These are phyloP conservation scores for Aspergillus terreus DNA, from an alignment of 2,329 filamentous ascomycete genomes.

Conservation along the genomic window DNA sequence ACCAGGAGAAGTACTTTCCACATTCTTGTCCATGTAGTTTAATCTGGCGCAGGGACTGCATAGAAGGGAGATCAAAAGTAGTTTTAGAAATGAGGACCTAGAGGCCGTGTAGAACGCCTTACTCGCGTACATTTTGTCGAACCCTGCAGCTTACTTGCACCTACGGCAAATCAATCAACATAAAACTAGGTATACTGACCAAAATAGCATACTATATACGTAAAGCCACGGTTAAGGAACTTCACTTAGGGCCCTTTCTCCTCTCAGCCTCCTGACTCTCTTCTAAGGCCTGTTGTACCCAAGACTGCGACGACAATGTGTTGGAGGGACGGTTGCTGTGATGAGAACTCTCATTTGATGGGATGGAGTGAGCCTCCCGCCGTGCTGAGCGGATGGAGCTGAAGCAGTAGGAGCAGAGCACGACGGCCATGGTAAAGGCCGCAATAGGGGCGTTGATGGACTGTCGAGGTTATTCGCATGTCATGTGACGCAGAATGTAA, in stretches of 20 bases:
- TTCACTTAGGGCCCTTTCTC: constrained; percentile 5
- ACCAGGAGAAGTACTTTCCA: too few species aligned
- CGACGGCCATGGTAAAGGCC: constrained; percentile 59
- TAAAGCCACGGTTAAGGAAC: not conserved
- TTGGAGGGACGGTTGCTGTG: constrained; percentile 34
- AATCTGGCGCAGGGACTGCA: too few species aligned
- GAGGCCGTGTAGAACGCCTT: too few species aligned
- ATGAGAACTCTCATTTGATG: constrained; percentile 25
- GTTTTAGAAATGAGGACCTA: too few species aligned
- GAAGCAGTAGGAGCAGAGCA: constrained; percentile 60
- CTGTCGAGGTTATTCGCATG: constrained; percentile 25
- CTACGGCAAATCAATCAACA: too few species aligned
- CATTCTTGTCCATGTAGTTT: too few species aligned
- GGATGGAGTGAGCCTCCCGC: constrained; percentile 55
- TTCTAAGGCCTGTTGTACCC: constrained; percentile 32
- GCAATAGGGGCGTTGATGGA: constrained; percentile 59
- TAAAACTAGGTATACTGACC: not conserved
- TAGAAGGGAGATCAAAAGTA: too few species aligned
- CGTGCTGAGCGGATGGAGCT: constrained; percentile 65
- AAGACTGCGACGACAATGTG: constrained; percentile 29
- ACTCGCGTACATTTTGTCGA: too few species aligned
- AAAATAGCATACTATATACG: not conserved
- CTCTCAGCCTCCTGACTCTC: constrained; percentile 23
- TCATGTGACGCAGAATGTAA: not conserved
- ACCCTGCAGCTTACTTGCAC: too few species aligned